Evolutionary conservation across 768 basidiomycete genomes (phyloP).

Genomic region (Trametes villosa): DNA sequence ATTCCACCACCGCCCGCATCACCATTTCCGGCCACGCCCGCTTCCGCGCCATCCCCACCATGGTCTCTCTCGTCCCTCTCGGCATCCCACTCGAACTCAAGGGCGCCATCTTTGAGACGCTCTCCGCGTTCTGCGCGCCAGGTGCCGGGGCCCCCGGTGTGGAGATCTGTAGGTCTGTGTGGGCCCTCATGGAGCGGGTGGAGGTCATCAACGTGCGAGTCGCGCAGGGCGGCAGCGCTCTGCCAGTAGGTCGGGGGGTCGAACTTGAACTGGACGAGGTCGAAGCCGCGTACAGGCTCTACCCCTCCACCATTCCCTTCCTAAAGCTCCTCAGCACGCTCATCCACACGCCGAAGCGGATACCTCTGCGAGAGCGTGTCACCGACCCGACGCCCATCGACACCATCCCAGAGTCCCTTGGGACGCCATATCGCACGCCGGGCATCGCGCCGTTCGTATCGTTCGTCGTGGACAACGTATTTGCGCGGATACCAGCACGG

Average conservation of each 20-base stretch:
- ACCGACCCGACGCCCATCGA: constrained; percentile 63
- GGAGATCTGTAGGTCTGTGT: constrained; percentile 82
- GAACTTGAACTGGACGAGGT: constrained; percentile 89
- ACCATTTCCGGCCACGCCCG: constrained; percentile 77
- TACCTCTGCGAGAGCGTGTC: constrained; percentile 62
- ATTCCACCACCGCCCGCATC: constrained; percentile 78
- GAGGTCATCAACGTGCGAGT: constrained; percentile 82
- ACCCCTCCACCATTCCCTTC: constrained; percentile 91
- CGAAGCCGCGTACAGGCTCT: constrained; percentile 76
- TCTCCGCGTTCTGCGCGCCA: constrained; percentile 82
- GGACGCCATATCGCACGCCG: constrained; percentile 77
- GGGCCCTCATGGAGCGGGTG: constrained; percentile 81
- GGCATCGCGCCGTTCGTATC: constrained; percentile 81
- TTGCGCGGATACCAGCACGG: constrained; percentile 72
- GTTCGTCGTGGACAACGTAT: constrained; percentile 92
- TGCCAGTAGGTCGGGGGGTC: constrained; percentile 73
- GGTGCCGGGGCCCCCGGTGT: constrained; percentile 74
- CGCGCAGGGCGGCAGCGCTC: constrained; percentile 43
- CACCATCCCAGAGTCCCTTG: constrained; percentile 80
- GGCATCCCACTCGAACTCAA: constrained; percentile 91
- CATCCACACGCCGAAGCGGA: constrained; percentile 79
- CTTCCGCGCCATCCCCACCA: constrained; percentile 80
- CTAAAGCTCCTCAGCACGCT: constrained; percentile 80
- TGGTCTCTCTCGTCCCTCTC: constrained; percentile 78
- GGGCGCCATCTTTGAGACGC: constrained; percentile 78